A percentile compares a stretch with the other conserved stretches of the same genome.
Evolutionary conservation across 768 basidiomycete genomes (phyloP).

Genomic region (Leucosporidium yakuticum): DNA sequence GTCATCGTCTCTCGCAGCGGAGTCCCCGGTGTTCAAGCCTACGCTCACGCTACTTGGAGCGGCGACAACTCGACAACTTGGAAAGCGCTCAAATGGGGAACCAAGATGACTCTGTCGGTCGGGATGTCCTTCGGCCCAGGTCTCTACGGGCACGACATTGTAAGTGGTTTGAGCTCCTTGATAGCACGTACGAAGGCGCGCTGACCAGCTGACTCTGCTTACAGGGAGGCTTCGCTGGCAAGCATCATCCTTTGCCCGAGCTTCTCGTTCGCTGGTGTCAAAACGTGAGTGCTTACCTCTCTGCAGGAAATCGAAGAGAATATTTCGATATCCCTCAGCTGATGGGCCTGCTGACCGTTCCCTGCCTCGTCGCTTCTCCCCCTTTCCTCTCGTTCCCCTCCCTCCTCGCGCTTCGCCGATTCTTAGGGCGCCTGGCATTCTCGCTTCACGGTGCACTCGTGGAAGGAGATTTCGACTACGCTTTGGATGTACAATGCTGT

Average conservation of each 20-base stretch:
- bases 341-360: too few species aligned
- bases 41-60: conserved; percentile 4
- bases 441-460: conserved; percentile 11
- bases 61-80: conserved; percentile 13
- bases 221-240: conserved; percentile 7
- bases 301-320: too few species aligned
- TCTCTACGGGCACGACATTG: conserved; percentile 5
- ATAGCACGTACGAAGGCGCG: too few species aligned
- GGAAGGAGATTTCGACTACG: conserved; percentile 8
- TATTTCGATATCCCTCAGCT: too few species aligned
- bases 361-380: too few species aligned
- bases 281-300: neutral
- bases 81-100: conserved; percentile 4
- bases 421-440: neutral
- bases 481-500: conserved; percentile 2
- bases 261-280: conserved; percentile 7
- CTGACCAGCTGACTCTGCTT: neutral
- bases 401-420: neutral
- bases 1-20: conserved; percentile 4
- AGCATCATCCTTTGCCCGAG: conserved; percentile 6
- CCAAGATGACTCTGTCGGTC: conserved; percentile 2
- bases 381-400: neutral
- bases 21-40: conserved; percentile 8
- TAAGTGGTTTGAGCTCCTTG: neutral
- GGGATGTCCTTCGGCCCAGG: conserved; percentile 1